Conservation (phyloP, 768 basidiomycete species). For the Boletus rex-veris region DNA sequence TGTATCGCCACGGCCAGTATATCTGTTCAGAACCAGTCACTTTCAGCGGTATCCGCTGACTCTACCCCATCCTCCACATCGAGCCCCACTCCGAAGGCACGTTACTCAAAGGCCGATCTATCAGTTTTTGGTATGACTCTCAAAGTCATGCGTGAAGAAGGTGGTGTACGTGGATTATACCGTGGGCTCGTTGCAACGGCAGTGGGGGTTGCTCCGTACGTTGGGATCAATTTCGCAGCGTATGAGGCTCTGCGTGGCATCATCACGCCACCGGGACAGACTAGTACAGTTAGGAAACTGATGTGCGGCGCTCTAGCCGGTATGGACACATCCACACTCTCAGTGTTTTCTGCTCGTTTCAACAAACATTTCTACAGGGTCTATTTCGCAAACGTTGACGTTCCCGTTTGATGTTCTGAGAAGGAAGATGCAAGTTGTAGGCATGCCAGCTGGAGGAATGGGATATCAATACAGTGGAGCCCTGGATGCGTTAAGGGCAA, state of each 20-base stretch:
- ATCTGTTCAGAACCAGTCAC: conserved; percentile 33
- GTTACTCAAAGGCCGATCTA: conserved; percentile 51
- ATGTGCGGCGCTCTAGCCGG: conserved; percentile 85
- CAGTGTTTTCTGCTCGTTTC: neutral
- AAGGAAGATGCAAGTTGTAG: conserved; percentile 93
- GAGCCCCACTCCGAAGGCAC: conserved; percentile 24
- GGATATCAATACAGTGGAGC: conserved; percentile 76
- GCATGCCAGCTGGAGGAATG: conserved; percentile 59
- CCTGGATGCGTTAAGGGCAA: conserved; percentile 67
- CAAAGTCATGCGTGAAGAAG: conserved; percentile 90
- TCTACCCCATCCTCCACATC: conserved; percentile 35
- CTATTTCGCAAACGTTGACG: conserved; percentile 89
- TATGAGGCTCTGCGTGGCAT: conserved; percentile 80
- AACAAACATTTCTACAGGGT: conserved; percentile 43
- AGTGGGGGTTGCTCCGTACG: conserved; percentile 86
- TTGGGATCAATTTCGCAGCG: conserved; percentile 90
- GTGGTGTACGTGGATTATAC: conserved; percentile 83
- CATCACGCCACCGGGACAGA: conserved; percentile 81
- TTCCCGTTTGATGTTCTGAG: conserved; percentile 95
- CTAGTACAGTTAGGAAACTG: conserved; percentile 63
- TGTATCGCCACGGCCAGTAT: conserved; percentile 92
- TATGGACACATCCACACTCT: conserved; percentile 25
- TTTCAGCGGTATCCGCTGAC: conserved; percentile 16
- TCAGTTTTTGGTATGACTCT: conserved; percentile 86
- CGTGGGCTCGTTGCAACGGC: conserved; percentile 83